Conservation (phyloP, 805 yeast genomes). For the Saturnispora besseyi region DNA sequence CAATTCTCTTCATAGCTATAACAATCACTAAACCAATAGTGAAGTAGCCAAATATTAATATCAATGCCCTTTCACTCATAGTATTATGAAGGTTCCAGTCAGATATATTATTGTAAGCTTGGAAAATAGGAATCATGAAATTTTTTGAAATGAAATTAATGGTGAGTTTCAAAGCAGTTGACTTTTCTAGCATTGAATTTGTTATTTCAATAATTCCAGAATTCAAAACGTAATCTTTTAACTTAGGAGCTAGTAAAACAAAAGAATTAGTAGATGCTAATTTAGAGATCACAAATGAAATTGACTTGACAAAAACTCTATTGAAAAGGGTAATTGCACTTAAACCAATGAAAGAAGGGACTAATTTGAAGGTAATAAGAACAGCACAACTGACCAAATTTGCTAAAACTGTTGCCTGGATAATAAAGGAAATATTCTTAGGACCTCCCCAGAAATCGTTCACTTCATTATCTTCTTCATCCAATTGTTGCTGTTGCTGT, state of each 20-base stretch:
- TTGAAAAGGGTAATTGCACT: conserved; percentile 13
- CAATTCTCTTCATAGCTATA: conserved; percentile 19
- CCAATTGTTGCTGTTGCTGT: conserved; percentile 2
- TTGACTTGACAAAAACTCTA: conserved; percentile 1
- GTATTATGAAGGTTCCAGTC: conserved; percentile 19
- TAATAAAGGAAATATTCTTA: conserved; percentile 12
- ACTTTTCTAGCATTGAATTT: not conserved
- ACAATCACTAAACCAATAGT: conserved; percentile 8
- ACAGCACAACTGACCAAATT: conserved; percentile 17
- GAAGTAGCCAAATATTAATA: conserved; percentile 17
- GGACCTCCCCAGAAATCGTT: conserved; percentile 10
- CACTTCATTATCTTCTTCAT: conserved; percentile 7
- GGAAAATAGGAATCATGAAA: conserved; percentile 7
- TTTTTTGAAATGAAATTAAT: conserved; percentile 4
- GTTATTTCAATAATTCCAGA: not conserved
- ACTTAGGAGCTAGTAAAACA: not conserved
- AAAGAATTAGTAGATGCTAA: not conserved
- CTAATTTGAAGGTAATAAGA: conserved; percentile 18
- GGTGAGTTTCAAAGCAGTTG: conserved; percentile 5
- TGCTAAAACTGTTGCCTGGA: conserved; percentile 17
- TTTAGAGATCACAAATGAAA: not conserved
- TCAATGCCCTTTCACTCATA: conserved; percentile 14
- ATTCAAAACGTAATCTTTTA: not conserved
- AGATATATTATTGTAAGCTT: conserved; percentile 13
- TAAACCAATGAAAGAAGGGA: conserved; percentile 23